Percentiles rank a stretch among this genome's conserved stretches.
Evolutionary conservation across 2,329 filamentous ascomycete species (phyloP).

Genomic region (Fusarium solani-melongenae): DNA sequence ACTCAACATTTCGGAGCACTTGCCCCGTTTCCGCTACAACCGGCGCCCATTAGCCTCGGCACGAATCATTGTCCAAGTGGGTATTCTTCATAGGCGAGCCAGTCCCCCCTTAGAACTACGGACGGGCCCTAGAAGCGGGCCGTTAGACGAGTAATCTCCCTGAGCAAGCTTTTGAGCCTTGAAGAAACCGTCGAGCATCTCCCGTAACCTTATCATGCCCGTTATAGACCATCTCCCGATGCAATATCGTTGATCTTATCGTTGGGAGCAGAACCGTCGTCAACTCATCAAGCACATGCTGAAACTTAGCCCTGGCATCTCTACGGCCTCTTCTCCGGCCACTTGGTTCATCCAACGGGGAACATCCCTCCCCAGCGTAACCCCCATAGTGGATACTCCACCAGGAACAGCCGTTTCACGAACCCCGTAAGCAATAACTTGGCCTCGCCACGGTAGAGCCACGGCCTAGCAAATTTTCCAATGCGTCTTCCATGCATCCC

Average conservation of each 20-base stretch:
- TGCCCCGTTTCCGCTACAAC: neutral
- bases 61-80: constrained; percentile 9
- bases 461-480: neutral
- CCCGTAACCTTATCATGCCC: constrained; percentile 26
- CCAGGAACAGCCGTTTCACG: constrained; percentile 21
- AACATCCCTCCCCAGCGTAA: constrained; percentile 1
- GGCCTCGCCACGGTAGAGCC: neutral
- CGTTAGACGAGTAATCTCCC: constrained; percentile 5
- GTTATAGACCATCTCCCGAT: neutral
- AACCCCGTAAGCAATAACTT: neutral
- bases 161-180: constrained; percentile 2
- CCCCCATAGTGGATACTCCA: constrained; percentile 10
- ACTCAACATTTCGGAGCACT: neutral
- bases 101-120: neutral
- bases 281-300: neutral
- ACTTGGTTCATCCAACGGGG: neutral
- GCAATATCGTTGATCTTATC: neutral
- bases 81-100: neutral
- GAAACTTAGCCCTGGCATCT: neutral
- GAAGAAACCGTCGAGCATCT: neutral
- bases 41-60: neutral
- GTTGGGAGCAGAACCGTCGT: neutral
- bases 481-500: neutral
- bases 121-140: constrained; percentile 4
- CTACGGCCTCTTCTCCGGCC: neutral